phyloP scores from a whole-genome alignment of 2,329 filamentous ascomycete genomes.

The Didymella sp. region DNA sequence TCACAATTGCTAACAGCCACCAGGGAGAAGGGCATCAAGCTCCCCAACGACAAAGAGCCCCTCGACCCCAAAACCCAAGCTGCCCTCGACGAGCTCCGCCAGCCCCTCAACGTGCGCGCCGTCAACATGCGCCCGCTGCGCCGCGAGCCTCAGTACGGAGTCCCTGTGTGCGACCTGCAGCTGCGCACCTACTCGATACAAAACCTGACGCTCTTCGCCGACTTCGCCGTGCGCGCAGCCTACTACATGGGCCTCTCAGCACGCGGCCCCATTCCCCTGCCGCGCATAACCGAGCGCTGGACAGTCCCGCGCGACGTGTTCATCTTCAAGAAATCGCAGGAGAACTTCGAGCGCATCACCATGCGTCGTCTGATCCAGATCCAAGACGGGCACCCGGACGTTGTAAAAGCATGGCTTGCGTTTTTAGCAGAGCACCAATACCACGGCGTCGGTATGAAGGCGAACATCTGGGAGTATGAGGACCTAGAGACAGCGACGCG shows the following conservation, averaged over 20 bases:
- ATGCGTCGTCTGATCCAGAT: constrained; percentile 87
- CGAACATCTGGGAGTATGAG: constrained; percentile 91
- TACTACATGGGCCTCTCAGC: constrained; percentile 92
- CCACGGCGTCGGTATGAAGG: constrained; percentile 98
- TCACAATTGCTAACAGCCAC: neutral
- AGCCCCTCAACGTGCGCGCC: constrained; percentile 80
- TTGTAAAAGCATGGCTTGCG: constrained; percentile 88
- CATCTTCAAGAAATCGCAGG: constrained; percentile 95
- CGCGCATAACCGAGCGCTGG: constrained; percentile 89
- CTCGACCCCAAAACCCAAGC: constrained; percentile 41
- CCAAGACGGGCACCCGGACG: constrained; percentile 86
- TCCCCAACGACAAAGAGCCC: constrained; percentile 40
- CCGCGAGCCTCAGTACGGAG: constrained; percentile 73
- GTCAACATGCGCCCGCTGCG: constrained; percentile 85
- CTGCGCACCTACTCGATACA: constrained; percentile 88
- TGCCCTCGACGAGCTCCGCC: constrained; percentile 43
- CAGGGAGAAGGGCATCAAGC: constrained; percentile 42
- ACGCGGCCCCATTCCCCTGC: constrained; percentile 83
- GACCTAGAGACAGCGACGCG: constrained; percentile 58
- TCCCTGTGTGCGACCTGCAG: constrained; percentile 89
- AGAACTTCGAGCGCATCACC: constrained; percentile 96
- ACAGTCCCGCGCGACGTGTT: constrained; percentile 89
- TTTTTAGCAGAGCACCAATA: constrained; percentile 92
- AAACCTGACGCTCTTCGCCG: constrained; percentile 91
- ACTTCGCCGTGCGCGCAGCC: constrained; percentile 92